A percentile compares a stretch with the other conserved stretches of the same genome.
Conservation (phyloP, 139 green algal genomes). For the Chlorella sp. region DNA sequence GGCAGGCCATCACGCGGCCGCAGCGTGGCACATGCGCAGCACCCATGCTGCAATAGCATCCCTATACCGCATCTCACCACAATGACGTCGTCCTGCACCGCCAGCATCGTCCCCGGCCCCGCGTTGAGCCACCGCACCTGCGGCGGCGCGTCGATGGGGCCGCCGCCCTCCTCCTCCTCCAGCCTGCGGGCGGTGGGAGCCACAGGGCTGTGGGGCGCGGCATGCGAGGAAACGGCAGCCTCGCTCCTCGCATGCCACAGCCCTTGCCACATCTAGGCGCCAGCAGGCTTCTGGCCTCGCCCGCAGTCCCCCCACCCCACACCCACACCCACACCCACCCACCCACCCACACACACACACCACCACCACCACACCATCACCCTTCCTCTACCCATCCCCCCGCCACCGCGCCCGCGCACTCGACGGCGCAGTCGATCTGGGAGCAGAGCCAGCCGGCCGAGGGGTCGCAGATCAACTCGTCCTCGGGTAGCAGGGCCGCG, state of each 20-base stretch:
- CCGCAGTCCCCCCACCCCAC: background rate
- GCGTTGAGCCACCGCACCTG: conserved; percentile 53
- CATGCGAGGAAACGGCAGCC: background rate
- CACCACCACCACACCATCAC: conserved; percentile 42
- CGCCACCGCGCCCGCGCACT: background rate
- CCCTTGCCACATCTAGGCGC: background rate
- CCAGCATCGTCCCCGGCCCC: conserved; percentile 53
- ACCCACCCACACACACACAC: background rate
- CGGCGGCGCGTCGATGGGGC: background rate
- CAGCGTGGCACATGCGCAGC: background rate
- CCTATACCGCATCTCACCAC: conserved; percentile 43
- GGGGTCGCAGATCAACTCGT: conserved; percentile 72
- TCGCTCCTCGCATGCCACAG: background rate
- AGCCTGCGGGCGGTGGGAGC: background rate
- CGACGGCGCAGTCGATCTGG: conserved; percentile 41
- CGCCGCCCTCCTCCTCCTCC: background rate
- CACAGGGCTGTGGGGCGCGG: conserved; percentile 9
- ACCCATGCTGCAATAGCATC: conserved; percentile 35
- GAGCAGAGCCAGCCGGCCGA: conserved; percentile 65
- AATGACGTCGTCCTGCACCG: conserved; percentile 47
- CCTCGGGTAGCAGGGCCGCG: conserved; percentile 43
- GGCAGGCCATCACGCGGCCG: background rate
- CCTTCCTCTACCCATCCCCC: background rate
- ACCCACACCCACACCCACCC: background rate
- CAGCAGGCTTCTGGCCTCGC: background rate